Conservation (phyloP, 2,329 filamentous ascomycete species). For the Sporothrix schenckii region DNA sequence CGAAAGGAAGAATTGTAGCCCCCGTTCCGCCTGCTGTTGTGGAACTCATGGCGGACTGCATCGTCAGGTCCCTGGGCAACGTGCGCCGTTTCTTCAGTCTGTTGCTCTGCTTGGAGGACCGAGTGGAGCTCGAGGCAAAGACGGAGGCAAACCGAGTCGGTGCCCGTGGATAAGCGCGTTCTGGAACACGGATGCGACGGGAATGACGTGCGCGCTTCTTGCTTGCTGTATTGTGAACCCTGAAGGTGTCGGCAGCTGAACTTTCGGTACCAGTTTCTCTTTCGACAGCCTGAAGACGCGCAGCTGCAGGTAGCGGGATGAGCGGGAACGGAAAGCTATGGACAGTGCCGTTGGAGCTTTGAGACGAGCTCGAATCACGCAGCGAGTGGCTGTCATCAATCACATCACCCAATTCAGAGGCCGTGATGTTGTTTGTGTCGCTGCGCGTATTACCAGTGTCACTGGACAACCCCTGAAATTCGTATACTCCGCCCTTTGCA, state of each 20-base stretch:
- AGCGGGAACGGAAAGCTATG: constrained; percentile 42
- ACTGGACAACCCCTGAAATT: constrained; percentile 26
- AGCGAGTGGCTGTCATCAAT: not conserved
- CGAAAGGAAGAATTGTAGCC: constrained; percentile 24
- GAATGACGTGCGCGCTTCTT: not conserved
- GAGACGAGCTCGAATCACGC: constrained; percentile 33
- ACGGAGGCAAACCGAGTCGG: not conserved
- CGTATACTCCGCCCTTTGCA: constrained; percentile 14
- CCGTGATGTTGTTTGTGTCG: constrained; percentile 9
- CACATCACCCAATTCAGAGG: not conserved
- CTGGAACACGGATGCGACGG: not conserved
- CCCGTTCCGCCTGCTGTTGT: constrained; percentile 23
- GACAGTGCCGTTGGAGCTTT: constrained; percentile 31
- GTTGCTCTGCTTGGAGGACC: constrained; percentile 22
- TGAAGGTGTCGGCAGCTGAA: not conserved
- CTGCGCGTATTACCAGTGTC: constrained; percentile 16
- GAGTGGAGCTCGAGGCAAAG: constrained; percentile 18
- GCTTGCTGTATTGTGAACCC: constrained; percentile 1
- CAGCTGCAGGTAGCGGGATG: constrained; percentile 42
- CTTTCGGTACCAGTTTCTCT: constrained; percentile 11
- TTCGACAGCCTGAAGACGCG: constrained; percentile 38
- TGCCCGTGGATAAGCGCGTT: not conserved
- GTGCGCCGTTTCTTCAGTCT: constrained; percentile 23
- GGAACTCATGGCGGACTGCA: constrained; percentile 17
- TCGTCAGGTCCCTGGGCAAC: constrained; percentile 20